Base-by-base conservation (phyloP, 441 rosid species). In the Aleurites moluccanus region DNA sequence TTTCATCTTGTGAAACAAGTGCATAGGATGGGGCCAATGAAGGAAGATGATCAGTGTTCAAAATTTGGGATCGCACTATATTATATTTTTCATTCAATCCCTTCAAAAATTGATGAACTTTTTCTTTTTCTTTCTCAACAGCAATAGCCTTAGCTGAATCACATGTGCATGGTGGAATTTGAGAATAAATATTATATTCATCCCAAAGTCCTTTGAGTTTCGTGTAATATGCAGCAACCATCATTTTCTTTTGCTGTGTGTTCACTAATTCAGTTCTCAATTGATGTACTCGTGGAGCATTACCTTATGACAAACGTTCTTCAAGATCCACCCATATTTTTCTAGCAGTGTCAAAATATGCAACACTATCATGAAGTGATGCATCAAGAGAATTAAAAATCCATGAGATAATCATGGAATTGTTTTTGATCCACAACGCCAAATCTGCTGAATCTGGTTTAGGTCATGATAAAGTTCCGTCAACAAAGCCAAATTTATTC, bases 291-390 rank as follows among this genome's bases (percentile, higher is more conserved):
- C 35, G 4, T 5, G 57, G 45, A 6, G 71, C 66, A 23, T 71
- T 77, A 0, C 35, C 47, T 64, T 63, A 23, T 15, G 79, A 70
- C 23, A 53, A 40, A 10, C 70, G 0, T 53, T 77, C 72, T 60
- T 64, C 33, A 2, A 77, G 52, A 53, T 77, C 55, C 25, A 27
- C 28, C 76, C 68, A 77, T 10, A 64, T n/a, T n/a, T n/a, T n/a
- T n/a, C n/a, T n/a, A n/a, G n/a, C n/a, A n/a, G n/a, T n/a, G n/a
- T n/a, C n/a, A 15, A 8, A 55, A 1, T 55, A 56, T 10, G 72
- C 72, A 15, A 77, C 60, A 25, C 40, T 72, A 8, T 70, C 47
- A 50, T 45, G 42, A 11, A 15, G 40, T 3, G 35, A n/a, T 7
- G 33, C 38, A 45, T 64, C 9, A 20, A 77, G 47, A 0, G 71